These are phyloP conservation scores for Eutrema yunnanense DNA, from an alignment of 345 rosid genomes.

Conservation along the genomic window DNA sequence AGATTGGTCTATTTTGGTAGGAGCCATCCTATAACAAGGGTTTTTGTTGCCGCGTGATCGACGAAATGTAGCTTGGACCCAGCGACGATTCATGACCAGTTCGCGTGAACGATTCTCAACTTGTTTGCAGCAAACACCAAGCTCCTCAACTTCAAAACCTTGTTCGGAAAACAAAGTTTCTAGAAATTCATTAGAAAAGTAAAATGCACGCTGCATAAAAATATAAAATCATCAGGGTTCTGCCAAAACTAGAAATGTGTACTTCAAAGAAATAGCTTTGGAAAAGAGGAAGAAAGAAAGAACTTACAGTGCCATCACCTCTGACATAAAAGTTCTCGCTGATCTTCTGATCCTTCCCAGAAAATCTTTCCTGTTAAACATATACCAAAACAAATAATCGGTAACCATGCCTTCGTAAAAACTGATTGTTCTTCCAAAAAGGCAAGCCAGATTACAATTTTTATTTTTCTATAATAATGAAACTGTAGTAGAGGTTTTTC, in stretches of 20 bases:
- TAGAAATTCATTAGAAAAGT: slow-evolving; percentile 76
- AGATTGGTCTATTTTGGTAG: slow-evolving; percentile 23
- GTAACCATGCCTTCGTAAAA: not conserved
- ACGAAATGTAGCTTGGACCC: slow-evolving; percentile 86
- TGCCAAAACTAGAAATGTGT: not conserved
- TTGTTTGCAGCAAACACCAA: slow-evolving; percentile 79
- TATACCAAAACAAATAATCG: slow-evolving; percentile 3
- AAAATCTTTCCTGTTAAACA: slow-evolving; percentile 69
- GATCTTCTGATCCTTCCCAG: slow-evolving; percentile 77
- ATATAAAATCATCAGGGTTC: not conserved
- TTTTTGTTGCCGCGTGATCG: slow-evolving; percentile 25
- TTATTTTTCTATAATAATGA: not conserved
- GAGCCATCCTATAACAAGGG: slow-evolving; percentile 18
- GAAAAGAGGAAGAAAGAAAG: not conserved
- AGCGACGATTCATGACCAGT: slow-evolving; percentile 84
- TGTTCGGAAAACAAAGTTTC: slow-evolving; percentile 54
- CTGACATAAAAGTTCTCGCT: slow-evolving; percentile 85
- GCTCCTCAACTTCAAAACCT: slow-evolving; percentile 71
- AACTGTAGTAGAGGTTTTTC: not conserved
- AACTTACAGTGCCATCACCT: slow-evolving; percentile 96
- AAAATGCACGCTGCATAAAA: slow-evolving; percentile 74
- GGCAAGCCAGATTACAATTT: not conserved
- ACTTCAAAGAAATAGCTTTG: not conserved
- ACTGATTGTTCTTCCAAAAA: not conserved
- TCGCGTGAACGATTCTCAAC: slow-evolving; percentile 88